Evolutionary conservation across 2,329 filamentous ascomycete species (phyloP).

Genomic region (Xylaria arbuscula): DNA sequence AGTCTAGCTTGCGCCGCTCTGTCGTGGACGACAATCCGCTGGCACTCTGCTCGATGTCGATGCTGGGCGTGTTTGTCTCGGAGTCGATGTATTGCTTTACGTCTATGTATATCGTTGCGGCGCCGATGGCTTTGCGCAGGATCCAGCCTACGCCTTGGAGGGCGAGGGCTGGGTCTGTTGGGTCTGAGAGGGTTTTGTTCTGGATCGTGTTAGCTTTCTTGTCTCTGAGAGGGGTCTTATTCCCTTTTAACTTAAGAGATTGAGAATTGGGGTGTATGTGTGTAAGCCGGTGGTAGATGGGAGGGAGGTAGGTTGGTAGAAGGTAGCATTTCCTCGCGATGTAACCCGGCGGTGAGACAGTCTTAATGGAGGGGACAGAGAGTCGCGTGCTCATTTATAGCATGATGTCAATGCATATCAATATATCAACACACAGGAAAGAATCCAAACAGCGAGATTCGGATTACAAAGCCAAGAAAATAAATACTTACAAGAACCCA

Average conservation of each 20-base stretch:
- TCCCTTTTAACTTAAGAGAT: not conserved
- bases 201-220: constrained; percentile 50
- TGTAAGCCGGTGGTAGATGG: not conserved
- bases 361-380: not conserved
- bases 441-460: not conserved
- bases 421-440: not conserved
- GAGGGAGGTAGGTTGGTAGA: not conserved
- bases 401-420: not conserved
- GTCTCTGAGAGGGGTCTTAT: not conserved
- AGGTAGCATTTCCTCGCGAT: not conserved
- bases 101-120: constrained; percentile 75
- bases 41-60: constrained; percentile 77
- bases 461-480: not conserved
- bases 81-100: constrained; percentile 65
- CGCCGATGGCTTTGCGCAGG: constrained; percentile 75
- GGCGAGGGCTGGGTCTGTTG: constrained; percentile 73
- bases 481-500: constrained; percentile 72
- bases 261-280: not conserved
- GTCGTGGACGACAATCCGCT: constrained; percentile 77
- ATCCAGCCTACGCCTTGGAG: constrained; percentile 80
- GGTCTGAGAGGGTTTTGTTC: constrained; percentile 81
- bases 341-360: not conserved
- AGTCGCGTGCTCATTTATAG: not conserved
- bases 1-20: constrained; percentile 66
- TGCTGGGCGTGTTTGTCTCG: constrained; percentile 65